Evolutionary conservation across 352 stramenopile genomes (phyloP).

Genomic region (Phytophthora palmivora): DNA sequence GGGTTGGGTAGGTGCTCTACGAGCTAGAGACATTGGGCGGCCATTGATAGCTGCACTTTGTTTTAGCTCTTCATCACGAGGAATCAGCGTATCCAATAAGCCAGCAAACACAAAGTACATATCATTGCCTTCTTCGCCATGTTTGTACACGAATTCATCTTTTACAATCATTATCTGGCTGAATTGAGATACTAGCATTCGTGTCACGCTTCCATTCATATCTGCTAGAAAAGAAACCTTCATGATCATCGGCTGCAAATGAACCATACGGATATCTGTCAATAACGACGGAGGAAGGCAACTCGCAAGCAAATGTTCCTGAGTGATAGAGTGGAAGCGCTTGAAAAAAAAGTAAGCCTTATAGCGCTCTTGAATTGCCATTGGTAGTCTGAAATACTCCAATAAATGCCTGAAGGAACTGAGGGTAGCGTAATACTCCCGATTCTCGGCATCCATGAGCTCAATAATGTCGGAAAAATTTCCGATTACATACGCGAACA

Average conservation of each 20-base stretch:
- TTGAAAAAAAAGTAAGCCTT: constrained; percentile 82
- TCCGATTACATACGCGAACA: constrained; percentile 78
- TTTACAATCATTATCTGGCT: constrained; percentile 66
- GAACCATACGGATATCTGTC: constrained; percentile 72
- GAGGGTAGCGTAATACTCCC: constrained; percentile 64
- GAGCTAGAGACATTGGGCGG: constrained; percentile 3
- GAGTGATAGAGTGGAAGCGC: constrained; percentile 74
- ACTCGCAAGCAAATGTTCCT: constrained; percentile 70
- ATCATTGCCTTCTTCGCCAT: constrained; percentile 65
- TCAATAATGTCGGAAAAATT: constrained; percentile 77
- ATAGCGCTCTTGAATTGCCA: constrained; percentile 50
- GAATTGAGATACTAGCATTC: constrained; percentile 78
- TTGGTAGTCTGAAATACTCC: constrained; percentile 59
- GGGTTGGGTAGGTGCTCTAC: constrained; percentile 2
- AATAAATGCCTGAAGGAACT: constrained; percentile 63
- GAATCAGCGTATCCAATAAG: constrained; percentile 53
- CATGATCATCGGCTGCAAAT: constrained; percentile 72
- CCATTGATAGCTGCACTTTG: constrained; percentile 5
- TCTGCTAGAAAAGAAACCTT: constrained; percentile 69
- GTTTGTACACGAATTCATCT: constrained; percentile 72
- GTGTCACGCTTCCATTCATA: constrained; percentile 63
- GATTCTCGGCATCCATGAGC: constrained; percentile 74
- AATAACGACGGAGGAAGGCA: constrained; percentile 72
- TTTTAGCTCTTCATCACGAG: constrained; percentile 38
- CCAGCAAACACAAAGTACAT: constrained; percentile 86